Evolutionary conservation across 2,329 filamentous ascomycete genomes (phyloP), one percentile per base, ranked within the genome.

Genomic region (Penicillium palitans): DNA sequence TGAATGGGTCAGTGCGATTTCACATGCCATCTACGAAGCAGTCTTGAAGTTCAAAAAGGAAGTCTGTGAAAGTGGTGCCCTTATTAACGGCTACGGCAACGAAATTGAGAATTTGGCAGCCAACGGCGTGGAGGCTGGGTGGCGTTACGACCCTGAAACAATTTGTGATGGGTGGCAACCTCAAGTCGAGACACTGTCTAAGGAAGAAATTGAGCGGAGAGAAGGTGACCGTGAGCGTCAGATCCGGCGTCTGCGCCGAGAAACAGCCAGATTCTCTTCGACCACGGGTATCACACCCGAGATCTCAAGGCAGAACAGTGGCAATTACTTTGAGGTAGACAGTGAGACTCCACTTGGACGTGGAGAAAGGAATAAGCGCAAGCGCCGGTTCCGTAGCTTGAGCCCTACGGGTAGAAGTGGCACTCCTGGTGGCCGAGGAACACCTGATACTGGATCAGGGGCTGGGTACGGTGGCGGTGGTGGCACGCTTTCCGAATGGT

Each of bases 121-220:
- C 9, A 88, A 92, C 65, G 80, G 80, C 3, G 87, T 89, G n/a
- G 90, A 93, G 59, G 92, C 93, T 15, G 95, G 95, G 3, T 98
- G 95, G 93, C 85, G 95, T 62, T 96, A 97, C 72, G 95, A 99
- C 65, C 90, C 91, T 3, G 95, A 98, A 70, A 89, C 91, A 59
- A 82, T 98, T 4, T 93, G 85, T 8, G 88, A 90, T 63, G 88
- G 90, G 61, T 95, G 90, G 90, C 90, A 92, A 71, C 89, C 90
- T 7, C 91, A 90, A 78, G 82, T 95, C 9, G 90, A 93, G 73
- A 81, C 84, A 0, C 78, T 99, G 2, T 93, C 89, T 40, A 96
- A 96, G 68, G 95, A 99, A 68, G 95, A 99, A 71, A 98, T 99
- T 54, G 95, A 99, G 77, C 96, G 96, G 79, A 86, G 95, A 29